phyloP scores from a whole-genome alignment of 805 yeast genomes.

The Schwanniomyces yamadae region DNA sequence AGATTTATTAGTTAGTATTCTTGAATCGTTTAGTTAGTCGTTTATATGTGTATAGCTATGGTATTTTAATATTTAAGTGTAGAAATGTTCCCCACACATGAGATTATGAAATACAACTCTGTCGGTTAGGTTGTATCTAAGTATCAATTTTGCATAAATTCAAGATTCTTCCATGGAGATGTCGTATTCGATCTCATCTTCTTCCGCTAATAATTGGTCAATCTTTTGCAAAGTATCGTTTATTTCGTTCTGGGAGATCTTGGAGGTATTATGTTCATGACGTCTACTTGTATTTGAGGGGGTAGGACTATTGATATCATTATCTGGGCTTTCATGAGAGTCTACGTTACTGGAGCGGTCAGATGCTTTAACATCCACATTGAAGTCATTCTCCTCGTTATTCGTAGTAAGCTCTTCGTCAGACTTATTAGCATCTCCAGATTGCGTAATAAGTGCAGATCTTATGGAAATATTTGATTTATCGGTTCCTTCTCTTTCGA shows the following conservation, averaged over 20 bases:
- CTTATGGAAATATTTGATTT: slow-evolving; percentile 1
- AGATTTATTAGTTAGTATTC: slow-evolving; percentile 1
- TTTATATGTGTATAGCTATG: no score
- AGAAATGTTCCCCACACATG: no score
- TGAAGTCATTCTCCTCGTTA: slow-evolving; percentile 7
- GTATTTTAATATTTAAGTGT: no score
- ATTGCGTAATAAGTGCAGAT: neutral
- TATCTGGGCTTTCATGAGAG: neutral
- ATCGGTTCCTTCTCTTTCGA: slow-evolving; percentile 15
- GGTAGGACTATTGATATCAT: slow-evolving; percentile 1
- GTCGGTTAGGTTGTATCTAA: no score
- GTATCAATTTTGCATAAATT: no score
- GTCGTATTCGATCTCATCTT: slow-evolving; percentile 38
- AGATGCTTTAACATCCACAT: no score
- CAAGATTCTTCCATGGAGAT: slow-evolving; percentile 27
- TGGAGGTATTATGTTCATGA: no score
- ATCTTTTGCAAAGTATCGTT: slow-evolving; percentile 26
- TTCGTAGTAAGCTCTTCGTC: slow-evolving; percentile 20
- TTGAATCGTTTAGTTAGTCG: no score
- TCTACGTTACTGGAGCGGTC: no score
- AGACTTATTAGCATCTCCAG: slow-evolving; percentile 19
- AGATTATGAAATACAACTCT: no score
- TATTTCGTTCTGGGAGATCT: slow-evolving; percentile 8
- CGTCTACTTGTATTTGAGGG: neutral
- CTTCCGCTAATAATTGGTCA: slow-evolving; percentile 37